Percentiles rank a stretch among this genome's conserved stretches.
phyloP scores from a whole-genome alignment of 1,284 basidiomycete species.

The Cryptococcus depauperatus region DNA sequence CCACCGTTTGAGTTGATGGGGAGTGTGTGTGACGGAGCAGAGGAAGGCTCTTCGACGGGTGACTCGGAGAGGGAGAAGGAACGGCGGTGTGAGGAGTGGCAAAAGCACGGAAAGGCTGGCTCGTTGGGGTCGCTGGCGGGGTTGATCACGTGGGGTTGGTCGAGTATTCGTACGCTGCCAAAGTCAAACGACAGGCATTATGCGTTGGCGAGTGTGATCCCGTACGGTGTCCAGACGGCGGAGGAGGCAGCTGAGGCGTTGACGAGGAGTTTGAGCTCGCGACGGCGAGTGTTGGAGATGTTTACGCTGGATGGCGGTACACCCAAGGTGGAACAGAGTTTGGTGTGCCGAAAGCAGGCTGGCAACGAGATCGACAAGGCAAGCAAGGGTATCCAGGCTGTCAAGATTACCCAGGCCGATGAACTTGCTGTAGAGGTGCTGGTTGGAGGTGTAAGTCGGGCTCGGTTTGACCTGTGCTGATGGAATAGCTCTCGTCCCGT shows the following conservation, averaged over 20 bases:
- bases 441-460: conserved; percentile 10
- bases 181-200: too few species aligned
- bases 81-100: conserved; percentile 1
- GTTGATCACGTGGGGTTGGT: conserved; percentile 11
- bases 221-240: too few species aligned
- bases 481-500: too few species aligned
- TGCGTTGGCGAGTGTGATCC: too few species aligned
- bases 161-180: too few species aligned
- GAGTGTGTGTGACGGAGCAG: conserved; percentile 1
- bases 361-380: background rate
- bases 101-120: conserved; percentile 15
- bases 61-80: background rate
- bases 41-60: background rate
- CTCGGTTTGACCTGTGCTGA: too few species aligned
- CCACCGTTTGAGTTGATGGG: conserved; percentile 33
- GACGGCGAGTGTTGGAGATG: conserved; percentile 23
- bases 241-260: conserved; percentile 17
- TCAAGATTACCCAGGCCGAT: too few species aligned
- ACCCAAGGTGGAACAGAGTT: too few species aligned
- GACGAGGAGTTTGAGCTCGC: conserved; percentile 15
- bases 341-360: too few species aligned
- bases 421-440: conserved; percentile 14
- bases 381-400: background rate
- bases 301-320: conserved; percentile 10
- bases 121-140: conserved; percentile 19